Conservation (phyloP, 495 filamentous ascomycete genomes). For the Penicillium steckii region DNA sequence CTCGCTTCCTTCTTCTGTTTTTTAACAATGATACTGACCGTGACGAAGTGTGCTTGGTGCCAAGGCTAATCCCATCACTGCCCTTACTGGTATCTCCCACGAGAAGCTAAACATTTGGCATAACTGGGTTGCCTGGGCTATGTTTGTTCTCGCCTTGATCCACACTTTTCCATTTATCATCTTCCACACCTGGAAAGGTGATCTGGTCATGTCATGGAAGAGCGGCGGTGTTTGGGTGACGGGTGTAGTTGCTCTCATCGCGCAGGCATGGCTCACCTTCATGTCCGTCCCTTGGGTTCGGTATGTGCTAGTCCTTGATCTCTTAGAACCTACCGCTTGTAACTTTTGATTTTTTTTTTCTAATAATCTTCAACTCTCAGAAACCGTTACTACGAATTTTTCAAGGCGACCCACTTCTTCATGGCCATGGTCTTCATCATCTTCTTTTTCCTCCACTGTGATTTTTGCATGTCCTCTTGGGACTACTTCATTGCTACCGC, state of each 20-base stretch:
- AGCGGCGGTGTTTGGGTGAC: slow-evolving; percentile 52
- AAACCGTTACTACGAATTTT: slow-evolving; percentile 58
- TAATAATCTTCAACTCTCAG: slow-evolving; percentile 19
- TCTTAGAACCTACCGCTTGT: no score
- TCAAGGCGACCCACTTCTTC: slow-evolving; percentile 55
- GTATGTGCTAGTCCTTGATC: slow-evolving; percentile 23
- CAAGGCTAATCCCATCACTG: slow-evolving; percentile 46
- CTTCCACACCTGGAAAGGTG: slow-evolving; percentile 45
- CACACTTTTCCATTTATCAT: slow-evolving; percentile 62
- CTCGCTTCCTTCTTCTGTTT: slow-evolving; percentile 17
- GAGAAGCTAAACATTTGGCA: slow-evolving; percentile 57
- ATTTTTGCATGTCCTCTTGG: slow-evolving; percentile 53
- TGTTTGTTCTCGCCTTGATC: slow-evolving; percentile 51
- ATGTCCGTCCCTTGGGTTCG: slow-evolving; percentile 49
- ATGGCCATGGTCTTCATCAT: slow-evolving; percentile 52
- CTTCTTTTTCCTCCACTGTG: slow-evolving; percentile 60
- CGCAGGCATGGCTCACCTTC: slow-evolving; percentile 55
- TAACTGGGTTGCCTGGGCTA: slow-evolving; percentile 52
- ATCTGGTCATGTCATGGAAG: slow-evolving; percentile 49
- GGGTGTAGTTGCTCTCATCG: slow-evolving; percentile 52
- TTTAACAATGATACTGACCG: background rate
- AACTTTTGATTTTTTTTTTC: background rate
- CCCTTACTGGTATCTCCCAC: slow-evolving; percentile 53
- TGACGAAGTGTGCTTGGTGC: slow-evolving; percentile 22
- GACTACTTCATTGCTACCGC: slow-evolving; percentile 56